Conservation (phyloP, 2,329 filamentous ascomycete species). For the Claviceps spartinae region DNA sequence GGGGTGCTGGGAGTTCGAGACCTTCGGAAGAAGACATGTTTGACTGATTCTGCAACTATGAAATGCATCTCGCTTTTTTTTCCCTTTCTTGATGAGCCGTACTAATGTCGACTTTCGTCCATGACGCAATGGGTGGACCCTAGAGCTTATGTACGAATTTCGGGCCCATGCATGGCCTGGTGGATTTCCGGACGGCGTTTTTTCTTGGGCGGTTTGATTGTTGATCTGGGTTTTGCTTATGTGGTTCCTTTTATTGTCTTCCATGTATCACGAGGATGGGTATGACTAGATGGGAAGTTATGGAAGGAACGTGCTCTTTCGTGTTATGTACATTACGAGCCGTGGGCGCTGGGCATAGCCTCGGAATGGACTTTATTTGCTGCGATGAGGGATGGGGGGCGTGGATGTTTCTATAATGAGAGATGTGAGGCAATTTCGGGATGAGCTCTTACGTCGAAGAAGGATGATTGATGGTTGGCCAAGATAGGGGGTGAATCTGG, state of each 20-base stretch:
- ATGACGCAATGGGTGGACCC: background rate
- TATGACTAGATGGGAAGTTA: background rate
- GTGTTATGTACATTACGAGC: no score
- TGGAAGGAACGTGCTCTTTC: no score
- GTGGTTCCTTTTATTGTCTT: background rate
- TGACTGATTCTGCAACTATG: constrained; percentile 12
- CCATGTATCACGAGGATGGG: background rate
- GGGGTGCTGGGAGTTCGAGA: constrained; percentile 26
- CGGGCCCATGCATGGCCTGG: background rate
- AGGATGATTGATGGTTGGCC: no score
- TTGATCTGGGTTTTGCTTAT: background rate
- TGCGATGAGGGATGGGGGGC: no score
- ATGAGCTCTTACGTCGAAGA: no score
- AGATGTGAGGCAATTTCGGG: no score
- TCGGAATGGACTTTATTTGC: no score
- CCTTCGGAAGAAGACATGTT: constrained; percentile 25
- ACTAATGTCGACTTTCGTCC: background rate
- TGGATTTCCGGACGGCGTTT: background rate
- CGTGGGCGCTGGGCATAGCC: no score
- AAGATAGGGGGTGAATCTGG: no score
- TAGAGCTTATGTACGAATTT: background rate
- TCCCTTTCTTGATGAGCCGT: background rate
- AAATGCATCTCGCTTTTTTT: no score
- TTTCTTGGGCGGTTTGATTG: background rate
- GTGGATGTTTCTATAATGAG: no score